Evolutionary conservation across 495 filamentous ascomycete genomes (phyloP), one percentile per base, ranked within the genome.

Genomic region (Articulospora tetracladia): DNA sequence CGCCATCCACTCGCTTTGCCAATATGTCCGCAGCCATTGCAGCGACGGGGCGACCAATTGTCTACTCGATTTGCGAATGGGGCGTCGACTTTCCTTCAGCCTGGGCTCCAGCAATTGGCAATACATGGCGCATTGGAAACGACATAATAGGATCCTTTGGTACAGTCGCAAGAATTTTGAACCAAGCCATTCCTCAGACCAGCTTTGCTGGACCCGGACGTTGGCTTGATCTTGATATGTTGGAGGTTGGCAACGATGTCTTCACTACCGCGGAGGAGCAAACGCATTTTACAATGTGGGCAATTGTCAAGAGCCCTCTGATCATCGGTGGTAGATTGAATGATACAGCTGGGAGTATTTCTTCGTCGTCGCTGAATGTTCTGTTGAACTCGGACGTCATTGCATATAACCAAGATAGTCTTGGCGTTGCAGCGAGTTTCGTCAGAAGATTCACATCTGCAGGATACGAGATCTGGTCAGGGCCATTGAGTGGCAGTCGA

Each of bases 201-300:
- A 46, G 27, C n/a, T 66, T 66, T 49, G 64, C 64, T 3, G 64
- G 64, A 8, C 70, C 65, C 1, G 68, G 68, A 0, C 65, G 62
- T 13, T 72, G 67, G 67, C 55, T 65, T 15, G 67, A 89, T 63
- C 72, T 82, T 4, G 86, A 89, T 63, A 89, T 89, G 86, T 74
- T 89, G 0, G 86, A 90, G 61, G 75, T 89, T 39, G 85, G 86
- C 12, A 88, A 86, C 60, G 79, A 77, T 15, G 70, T 76, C 8
- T 71, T 89, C 30, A 85, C 77, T 1, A 47, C 70, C 0, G 72
- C 69, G 6, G 72, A 79, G 65, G 55, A 63, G 19, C 67, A 72
- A 25, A 67, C 71, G 2, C 76, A 81, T 66, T 76, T 78, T 56
- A 70, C 71, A 8, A 58, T 70, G 28, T 73, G 68, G 74, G 70